A percentile compares a stretch with the other conserved stretches of the same genome.
These are phyloP conservation scores for Diatrype stigma DNA, from an alignment of 2,329 filamentous ascomycete genomes.

Conservation along the genomic window DNA sequence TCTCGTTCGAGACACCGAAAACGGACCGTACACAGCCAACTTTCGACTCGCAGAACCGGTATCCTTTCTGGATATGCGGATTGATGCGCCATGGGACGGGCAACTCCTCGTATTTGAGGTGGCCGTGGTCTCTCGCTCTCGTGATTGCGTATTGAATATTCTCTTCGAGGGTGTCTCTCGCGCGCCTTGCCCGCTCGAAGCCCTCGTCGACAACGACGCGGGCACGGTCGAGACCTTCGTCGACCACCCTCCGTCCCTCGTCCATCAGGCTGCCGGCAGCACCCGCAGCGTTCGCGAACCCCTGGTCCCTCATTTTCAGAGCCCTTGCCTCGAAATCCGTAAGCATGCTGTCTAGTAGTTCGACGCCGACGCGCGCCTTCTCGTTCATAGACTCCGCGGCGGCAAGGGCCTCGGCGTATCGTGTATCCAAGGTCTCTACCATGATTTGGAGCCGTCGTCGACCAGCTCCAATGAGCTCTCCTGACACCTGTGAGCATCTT, in stretches of 20 bases:
- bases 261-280: slow-evolving; percentile 71
- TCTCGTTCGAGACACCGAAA: slow-evolving; percentile 84
- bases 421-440: slow-evolving; percentile 84
- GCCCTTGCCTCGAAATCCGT: slow-evolving; percentile 80
- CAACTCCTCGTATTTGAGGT: slow-evolving; percentile 85
- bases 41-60: slow-evolving; percentile 91
- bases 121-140: slow-evolving; percentile 71
- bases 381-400: slow-evolving; percentile 86
- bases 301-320: slow-evolving; percentile 73
- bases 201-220: slow-evolving; percentile 75
- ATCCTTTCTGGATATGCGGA: slow-evolving; percentile 85
- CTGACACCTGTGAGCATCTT: slow-evolving; percentile 84
- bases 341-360: slow-evolving; percentile 80
- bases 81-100: slow-evolving; percentile 93
- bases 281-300: slow-evolving; percentile 62
- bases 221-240: slow-evolving; percentile 72
- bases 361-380: slow-evolving; percentile 83
- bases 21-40: slow-evolving; percentile 81
- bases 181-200: slow-evolving; percentile 75
- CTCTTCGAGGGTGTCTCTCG: slow-evolving; percentile 77
- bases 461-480: slow-evolving; percentile 83
- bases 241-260: slow-evolving; percentile 74
- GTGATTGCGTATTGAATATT: slow-evolving; percentile 75
- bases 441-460: slow-evolving; percentile 79
- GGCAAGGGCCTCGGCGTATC: slow-evolving; percentile 81